Conservation (phyloP, 148 eudicot species). For the Nepenthes mirabilis region DNA sequence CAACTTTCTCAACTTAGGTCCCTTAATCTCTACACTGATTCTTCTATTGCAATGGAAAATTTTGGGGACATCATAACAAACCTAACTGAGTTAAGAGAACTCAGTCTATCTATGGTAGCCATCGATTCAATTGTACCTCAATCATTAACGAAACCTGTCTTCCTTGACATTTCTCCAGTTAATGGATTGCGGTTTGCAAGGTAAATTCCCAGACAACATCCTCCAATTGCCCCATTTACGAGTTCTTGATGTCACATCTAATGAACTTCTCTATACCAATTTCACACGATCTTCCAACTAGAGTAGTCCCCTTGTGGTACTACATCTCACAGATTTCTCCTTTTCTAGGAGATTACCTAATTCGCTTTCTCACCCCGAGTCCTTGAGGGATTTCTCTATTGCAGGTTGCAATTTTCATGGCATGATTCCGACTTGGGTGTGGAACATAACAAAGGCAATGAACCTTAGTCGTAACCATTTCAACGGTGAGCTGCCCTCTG, state of each 20-base stretch:
- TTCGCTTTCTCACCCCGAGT: background rate
- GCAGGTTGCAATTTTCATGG: background rate
- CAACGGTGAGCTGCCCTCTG: background rate
- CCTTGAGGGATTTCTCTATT: background rate
- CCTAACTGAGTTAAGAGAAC: constrained; percentile 6
- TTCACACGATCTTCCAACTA: background rate
- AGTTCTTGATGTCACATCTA: background rate
- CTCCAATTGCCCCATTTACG: constrained; percentile 1
- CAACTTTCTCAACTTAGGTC: background rate
- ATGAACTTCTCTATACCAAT: background rate
- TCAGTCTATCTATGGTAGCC: background rate
- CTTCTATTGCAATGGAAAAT: background rate
- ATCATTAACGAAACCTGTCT: constrained; percentile 4
- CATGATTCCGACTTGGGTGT: constrained; percentile 1
- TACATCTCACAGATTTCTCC: background rate
- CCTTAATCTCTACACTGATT: constrained; percentile 8
- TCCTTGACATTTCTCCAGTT: constrained; percentile 2
- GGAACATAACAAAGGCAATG: constrained; percentile 2
- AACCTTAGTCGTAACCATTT: background rate
- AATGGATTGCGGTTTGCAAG: background rate
- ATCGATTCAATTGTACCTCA: constrained; percentile 1
- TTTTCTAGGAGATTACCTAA: constrained; percentile 1
- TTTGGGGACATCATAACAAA: background rate
- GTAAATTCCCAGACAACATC: background rate
- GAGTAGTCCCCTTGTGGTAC: constrained; percentile 1